phyloP scores from a whole-genome alignment of 345 rosid genomes.

The Chamaenerion angustifolium region DNA sequence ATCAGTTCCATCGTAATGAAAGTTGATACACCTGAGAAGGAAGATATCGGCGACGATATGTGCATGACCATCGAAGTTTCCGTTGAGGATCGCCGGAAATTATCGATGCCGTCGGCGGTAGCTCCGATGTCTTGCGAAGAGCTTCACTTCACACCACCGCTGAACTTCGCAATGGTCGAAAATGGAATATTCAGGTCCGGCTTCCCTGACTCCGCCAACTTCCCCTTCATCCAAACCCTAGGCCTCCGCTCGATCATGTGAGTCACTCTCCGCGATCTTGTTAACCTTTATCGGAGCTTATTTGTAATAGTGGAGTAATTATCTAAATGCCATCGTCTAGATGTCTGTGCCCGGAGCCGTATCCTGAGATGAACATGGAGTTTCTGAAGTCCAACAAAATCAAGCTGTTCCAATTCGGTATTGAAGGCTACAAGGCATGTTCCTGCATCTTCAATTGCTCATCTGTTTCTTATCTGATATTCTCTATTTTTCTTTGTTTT shows the following conservation, averaged over 20 bases:
- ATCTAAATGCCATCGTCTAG: conserved; percentile 14
- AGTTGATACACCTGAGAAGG: neutral
- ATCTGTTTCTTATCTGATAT: conserved; percentile 1
- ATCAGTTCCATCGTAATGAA: conserved; percentile 7
- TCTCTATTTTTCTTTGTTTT: neutral
- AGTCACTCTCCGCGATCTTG: conserved; percentile 4
- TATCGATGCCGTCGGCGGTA: conserved; percentile 6
- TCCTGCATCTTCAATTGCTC: neutral
- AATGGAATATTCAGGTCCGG: conserved; percentile 95
- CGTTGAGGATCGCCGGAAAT: conserved; percentile 32
- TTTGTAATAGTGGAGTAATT: neutral
- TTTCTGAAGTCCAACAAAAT: conserved; percentile 74
- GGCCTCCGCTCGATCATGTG: conserved; percentile 95
- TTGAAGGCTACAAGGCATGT: conserved; percentile 73
- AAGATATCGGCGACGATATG: conserved; percentile 12
- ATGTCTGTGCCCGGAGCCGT: conserved; percentile 83
- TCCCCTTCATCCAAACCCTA: conserved; percentile 72
- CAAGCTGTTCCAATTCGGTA: conserved; percentile 77
- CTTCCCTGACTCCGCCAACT: conserved; percentile 79
- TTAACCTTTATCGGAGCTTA: neutral
- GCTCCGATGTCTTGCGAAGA: conserved; percentile 22
- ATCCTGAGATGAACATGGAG: conserved; percentile 59
- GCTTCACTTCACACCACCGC: conserved; percentile 48
- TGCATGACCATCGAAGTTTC: conserved; percentile 40
- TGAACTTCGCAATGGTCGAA: conserved; percentile 90